Conservation (phyloP, 2,329 filamentous ascomycete genomes). For the Lasiodiplodia sp. region DNA sequence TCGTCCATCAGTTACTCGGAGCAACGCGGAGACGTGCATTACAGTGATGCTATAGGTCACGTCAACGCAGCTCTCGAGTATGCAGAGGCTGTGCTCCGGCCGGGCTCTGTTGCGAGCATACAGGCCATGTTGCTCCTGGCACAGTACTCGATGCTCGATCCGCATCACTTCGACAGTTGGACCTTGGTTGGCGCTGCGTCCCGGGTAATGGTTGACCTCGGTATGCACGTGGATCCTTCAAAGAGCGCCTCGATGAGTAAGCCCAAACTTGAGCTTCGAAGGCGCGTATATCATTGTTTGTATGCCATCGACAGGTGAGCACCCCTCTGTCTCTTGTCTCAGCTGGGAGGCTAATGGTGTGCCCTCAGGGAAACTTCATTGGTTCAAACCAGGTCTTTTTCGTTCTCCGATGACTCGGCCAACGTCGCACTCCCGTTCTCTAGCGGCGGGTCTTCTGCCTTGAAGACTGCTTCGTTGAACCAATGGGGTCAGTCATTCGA, state of each 20-base stretch:
- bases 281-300: constrained; percentile 87
- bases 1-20: constrained; percentile 77
- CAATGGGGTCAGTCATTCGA: constrained; percentile 67
- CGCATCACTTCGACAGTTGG: constrained; percentile 92
- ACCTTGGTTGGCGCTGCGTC: constrained; percentile 90
- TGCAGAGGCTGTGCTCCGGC: constrained; percentile 82
- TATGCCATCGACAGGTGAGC: constrained; percentile 84
- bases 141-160: constrained; percentile 89
- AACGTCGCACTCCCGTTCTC: constrained; percentile 78
- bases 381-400: constrained; percentile 86
- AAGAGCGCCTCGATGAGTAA: constrained; percentile 72
- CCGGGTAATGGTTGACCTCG: constrained; percentile 85
- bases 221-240: constrained; percentile 90
- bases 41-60: constrained; percentile 66
- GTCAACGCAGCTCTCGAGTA: constrained; percentile 74
- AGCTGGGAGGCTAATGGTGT: constrained; percentile 31
- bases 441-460: constrained; percentile 44
- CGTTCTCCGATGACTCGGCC: constrained; percentile 88
- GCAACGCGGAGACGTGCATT: constrained; percentile 67
- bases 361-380: constrained; percentile 78
- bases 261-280: constrained; percentile 75
- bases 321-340: background rate
- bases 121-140: constrained; percentile 87
- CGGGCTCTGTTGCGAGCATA: constrained; percentile 84
- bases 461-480: constrained; percentile 56